Base-by-base conservation (phyloP, 1,284 basidiomycete species). In the Austroboletus novae-zelandiae region DNA sequence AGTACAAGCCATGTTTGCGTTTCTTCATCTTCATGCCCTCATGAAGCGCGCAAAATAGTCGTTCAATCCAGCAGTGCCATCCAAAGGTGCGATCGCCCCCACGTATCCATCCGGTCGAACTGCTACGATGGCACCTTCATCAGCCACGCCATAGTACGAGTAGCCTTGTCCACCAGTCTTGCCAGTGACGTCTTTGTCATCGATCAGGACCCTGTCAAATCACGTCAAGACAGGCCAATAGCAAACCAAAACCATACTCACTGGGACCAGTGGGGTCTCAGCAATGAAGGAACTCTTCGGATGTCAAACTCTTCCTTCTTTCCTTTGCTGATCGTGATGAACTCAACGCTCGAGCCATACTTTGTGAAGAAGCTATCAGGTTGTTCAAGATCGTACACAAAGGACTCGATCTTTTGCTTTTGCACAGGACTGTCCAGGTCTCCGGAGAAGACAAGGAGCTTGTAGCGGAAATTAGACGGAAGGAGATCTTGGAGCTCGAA, bases 71-170 rank as follows among this genome's bases (percentile, higher is more conserved):
- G 66, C 57, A 31, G 70, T 55, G 5, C 71, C 64, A 34, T 80
- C 71, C 37, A 87, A 64, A 0, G 83, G 76, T 1, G 73, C 72
- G 20, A 87, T 70, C 48, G 72, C 71, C 3, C 83, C 84, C 15
- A 91, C 78, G 54, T 89, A 89, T 9, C 87, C 87, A 58, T 91
- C 88, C 4, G 88, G 88, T 30, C 89, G 76, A 13, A 89, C 79
- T 31, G 86, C 72, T 27, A 88, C 79, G 23, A 89, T 66, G 7
- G 77, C 83, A 25, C 87, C 88, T 4, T 68, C 65, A 18, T 71
- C 59, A 6, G 72, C 70, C 35, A 89, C 74, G 0, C 86, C 87
- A 59, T 79, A 86, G 45, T 76, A 74, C 2, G 62, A 53, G 57
- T 87, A 86, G 0, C 66, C 65, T 23, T 68, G 67, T 5, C 78